Percentiles rank a stretch among this genome's conserved stretches.
phyloP scores from a whole-genome alignment of 495 filamentous ascomycete species.

The Aspergillus funiculosus region DNA sequence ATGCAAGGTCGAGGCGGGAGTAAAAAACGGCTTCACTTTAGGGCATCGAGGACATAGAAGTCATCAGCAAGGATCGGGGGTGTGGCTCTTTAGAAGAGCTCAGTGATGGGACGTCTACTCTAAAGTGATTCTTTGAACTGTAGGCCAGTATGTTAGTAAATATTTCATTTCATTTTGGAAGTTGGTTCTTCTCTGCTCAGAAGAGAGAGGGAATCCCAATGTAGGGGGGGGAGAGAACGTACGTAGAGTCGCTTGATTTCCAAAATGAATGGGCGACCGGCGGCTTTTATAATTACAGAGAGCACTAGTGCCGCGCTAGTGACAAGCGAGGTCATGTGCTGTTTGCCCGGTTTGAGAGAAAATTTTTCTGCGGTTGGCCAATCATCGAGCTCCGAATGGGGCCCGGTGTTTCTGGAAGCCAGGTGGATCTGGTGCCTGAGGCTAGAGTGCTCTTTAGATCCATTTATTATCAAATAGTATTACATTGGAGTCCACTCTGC shows the following conservation, averaged over 20 bases:
- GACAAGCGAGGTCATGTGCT: constrained; percentile 26
- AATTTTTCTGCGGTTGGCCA: constrained; percentile 1
- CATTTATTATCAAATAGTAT: constrained; percentile 6
- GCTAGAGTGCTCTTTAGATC: not conserved
- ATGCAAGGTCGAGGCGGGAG: constrained; percentile 49
- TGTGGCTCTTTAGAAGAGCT: constrained; percentile 74
- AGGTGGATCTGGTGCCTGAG: not conserved
- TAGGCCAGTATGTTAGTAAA: constrained; percentile 30
- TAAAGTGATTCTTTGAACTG: constrained; percentile 87
- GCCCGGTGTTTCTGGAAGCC: constrained; percentile 2
- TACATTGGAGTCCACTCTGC: not conserved
- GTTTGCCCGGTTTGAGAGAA: constrained; percentile 26
- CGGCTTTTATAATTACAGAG: constrained; percentile 23
- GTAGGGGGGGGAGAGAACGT: constrained; percentile 41
- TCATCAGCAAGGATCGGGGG: constrained; percentile 73
- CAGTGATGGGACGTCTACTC: constrained; percentile 75
- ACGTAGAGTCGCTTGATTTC: constrained; percentile 62
- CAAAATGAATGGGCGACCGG: constrained; percentile 18
- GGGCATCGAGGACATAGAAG: constrained; percentile 59
- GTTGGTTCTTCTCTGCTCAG: not conserved
- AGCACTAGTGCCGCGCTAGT: constrained; percentile 20
- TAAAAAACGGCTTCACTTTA: constrained; percentile 64
- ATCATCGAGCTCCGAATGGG: constrained; percentile 2
- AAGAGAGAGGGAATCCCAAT: constrained; percentile 12
- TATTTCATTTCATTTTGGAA: too few species aligned